phyloP scores from a whole-genome alignment of 106 monocot species.

The Dioscorea zingiberensis region DNA sequence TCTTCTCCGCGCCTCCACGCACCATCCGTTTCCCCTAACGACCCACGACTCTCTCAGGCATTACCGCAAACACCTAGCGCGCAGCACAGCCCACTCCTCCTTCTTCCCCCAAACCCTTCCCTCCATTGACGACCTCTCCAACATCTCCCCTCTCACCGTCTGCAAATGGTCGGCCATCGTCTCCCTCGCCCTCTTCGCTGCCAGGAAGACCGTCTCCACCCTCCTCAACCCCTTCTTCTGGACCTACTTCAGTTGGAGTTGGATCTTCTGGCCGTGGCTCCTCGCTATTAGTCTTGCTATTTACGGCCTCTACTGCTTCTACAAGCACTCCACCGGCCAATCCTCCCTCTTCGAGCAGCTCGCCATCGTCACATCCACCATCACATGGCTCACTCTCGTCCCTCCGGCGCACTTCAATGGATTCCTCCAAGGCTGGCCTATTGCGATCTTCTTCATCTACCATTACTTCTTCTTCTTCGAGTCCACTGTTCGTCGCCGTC shows the following conservation, averaged over 20 bases:
- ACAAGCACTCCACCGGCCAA: constrained; percentile 21
- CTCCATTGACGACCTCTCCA: constrained; percentile 15
- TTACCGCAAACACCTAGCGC: constrained; percentile 25
- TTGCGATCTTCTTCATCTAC: constrained; percentile 72
- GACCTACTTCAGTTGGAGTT: constrained; percentile 68
- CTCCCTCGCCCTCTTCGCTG: constrained; percentile 27
- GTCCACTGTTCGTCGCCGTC: constrained; percentile 48
- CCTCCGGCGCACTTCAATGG: constrained; percentile 74
- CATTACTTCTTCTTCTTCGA: constrained; percentile 95
- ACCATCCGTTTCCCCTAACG: not conserved
- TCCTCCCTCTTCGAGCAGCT: constrained; percentile 49
- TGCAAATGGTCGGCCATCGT: constrained; percentile 56
- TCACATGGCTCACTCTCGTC: constrained; percentile 68
- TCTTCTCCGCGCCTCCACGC: not conserved
- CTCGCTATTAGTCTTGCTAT: constrained; percentile 29
- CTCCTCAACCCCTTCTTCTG: constrained; percentile 68
- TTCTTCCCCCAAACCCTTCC: constrained; percentile 1
- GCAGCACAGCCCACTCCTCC: constrained; percentile 10
- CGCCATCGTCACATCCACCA: constrained; percentile 42
- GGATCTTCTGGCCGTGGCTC: constrained; percentile 76
- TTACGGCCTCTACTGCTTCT: constrained; percentile 42
- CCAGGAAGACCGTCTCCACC: constrained; percentile 12
- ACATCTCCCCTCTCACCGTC: constrained; percentile 46
- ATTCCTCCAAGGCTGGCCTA: constrained; percentile 73
- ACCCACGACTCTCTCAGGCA: constrained; percentile 27